These are phyloP conservation scores for Cupressus sempervirens DNA, from an alignment of 75 land plant genomes.

Conservation along the genomic window DNA sequence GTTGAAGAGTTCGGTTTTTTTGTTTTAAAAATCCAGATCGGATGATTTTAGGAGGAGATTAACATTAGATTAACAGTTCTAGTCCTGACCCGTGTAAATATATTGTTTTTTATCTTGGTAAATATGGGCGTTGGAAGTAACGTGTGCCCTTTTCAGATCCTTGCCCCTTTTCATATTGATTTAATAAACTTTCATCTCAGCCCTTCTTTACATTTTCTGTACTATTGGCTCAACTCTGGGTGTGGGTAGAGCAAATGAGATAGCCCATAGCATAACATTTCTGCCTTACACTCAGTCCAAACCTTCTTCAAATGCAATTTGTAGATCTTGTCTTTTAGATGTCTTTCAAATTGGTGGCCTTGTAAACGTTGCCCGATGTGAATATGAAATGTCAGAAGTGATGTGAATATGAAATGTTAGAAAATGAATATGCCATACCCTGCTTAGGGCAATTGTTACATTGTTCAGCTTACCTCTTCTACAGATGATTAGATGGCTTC, in stretches of 20 bases:
- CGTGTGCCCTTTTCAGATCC: background rate
- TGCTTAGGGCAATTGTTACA: background rate
- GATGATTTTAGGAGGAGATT: background rate
- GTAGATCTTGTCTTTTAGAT: background rate
- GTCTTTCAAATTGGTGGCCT: background rate
- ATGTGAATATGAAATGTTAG: background rate
- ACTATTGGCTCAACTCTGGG: background rate
- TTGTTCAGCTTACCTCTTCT: background rate
- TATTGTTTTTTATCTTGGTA: background rate
- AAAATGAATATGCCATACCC: background rate
- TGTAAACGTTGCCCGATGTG: background rate
- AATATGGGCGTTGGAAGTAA: background rate
- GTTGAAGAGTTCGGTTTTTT: background rate
- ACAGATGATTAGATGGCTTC: background rate
- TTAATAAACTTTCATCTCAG: background rate
- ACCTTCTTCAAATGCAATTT: background rate
- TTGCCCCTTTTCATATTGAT: background rate
- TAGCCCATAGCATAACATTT: background rate
- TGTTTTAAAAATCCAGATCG: background rate
- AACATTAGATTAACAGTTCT: background rate
- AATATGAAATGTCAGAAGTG: background rate
- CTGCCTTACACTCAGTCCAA: background rate
- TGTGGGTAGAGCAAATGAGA: background rate
- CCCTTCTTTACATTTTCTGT: background rate
- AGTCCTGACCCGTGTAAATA: background rate